Conservation (phyloP, 495 filamentous ascomycete genomes). For the Ramalina intermedia region DNA sequence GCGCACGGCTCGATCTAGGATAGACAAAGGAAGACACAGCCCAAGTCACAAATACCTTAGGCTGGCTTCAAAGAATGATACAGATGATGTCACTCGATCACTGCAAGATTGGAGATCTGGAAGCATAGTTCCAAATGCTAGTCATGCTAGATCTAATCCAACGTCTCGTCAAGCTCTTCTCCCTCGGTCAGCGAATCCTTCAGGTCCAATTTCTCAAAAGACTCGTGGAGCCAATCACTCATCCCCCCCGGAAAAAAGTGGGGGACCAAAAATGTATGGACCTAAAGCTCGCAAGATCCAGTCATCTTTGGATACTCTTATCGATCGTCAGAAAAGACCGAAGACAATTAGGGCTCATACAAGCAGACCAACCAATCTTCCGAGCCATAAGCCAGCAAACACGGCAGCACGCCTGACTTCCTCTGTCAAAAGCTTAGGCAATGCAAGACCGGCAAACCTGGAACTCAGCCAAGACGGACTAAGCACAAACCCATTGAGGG, state of each 20-base stretch:
- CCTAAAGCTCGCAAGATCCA: conserved; percentile 6
- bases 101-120: conserved; percentile 68
- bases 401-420: too few relatives aligned
- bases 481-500: too few relatives aligned
- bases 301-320: not conserved
- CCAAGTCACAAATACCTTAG: conserved; percentile 62
- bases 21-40: conserved; percentile 53
- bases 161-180: conserved; percentile 14
- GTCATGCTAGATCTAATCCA: conserved; percentile 13
- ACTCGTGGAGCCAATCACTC: too few relatives aligned
- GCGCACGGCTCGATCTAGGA: conserved; percentile 46
- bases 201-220: not conserved
- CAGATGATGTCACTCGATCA: conserved; percentile 52
- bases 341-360: too few relatives aligned
- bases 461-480: too few relatives aligned
- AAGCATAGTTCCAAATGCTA: conserved; percentile 35
- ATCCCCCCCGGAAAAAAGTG: too few relatives aligned
- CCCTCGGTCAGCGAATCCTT: conserved; percentile 21
- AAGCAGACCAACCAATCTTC: too few relatives aligned
- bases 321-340: not conserved
- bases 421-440: too few relatives aligned
- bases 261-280: too few relatives aligned
- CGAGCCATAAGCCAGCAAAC: too few relatives aligned
- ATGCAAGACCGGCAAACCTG: too few relatives aligned
- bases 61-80: conserved; percentile 57